These are phyloP conservation scores for Russula dissimulans DNA, from an alignment of 768 basidiomycete species.

Conservation along the genomic window DNA sequence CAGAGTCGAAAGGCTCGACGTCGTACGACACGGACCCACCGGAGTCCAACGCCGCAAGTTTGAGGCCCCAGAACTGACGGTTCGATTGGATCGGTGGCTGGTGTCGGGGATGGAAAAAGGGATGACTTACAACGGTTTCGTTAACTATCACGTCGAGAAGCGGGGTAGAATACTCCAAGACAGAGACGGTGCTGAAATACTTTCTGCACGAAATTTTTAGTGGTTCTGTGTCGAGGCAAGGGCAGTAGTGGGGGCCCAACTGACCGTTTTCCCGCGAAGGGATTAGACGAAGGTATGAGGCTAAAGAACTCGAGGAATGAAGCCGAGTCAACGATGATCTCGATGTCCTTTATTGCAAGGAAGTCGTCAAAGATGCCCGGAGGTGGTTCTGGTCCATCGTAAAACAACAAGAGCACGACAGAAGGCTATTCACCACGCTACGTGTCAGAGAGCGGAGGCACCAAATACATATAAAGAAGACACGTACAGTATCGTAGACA, in stretches of 20 bases:
- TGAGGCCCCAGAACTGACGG: background rate
- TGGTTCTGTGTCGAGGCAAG: background rate
- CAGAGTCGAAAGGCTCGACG: slow-evolving; percentile 13
- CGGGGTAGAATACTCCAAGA: background rate
- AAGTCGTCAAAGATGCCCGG: slow-evolving; percentile 19
- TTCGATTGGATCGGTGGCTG: background rate
- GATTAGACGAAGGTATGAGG: background rate
- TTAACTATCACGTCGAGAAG: background rate
- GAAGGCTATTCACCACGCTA: background rate
- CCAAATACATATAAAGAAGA: too few relatives aligned
- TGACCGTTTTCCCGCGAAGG: background rate
- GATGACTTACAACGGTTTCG: slow-evolving; percentile 1
- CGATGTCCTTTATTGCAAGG: slow-evolving; percentile 1
- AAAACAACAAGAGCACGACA: slow-evolving; percentile 15
- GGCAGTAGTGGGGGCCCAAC: background rate
- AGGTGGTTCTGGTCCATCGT: slow-evolving; percentile 20
- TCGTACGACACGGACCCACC: background rate
- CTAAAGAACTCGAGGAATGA: slow-evolving; percentile 5
- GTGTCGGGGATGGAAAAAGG: background rate
- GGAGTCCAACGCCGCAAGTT: background rate
- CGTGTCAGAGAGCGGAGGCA: background rate
- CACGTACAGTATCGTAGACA: background rate
- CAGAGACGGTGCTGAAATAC: slow-evolving; percentile 1
- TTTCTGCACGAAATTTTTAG: background rate
- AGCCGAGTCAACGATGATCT: background rate